Percentiles rank a stretch among this genome's conserved stretches.
Evolutionary conservation across 2,329 filamentous ascomycete genomes (phyloP).

Genomic region (Diplodia intermedia): DNA sequence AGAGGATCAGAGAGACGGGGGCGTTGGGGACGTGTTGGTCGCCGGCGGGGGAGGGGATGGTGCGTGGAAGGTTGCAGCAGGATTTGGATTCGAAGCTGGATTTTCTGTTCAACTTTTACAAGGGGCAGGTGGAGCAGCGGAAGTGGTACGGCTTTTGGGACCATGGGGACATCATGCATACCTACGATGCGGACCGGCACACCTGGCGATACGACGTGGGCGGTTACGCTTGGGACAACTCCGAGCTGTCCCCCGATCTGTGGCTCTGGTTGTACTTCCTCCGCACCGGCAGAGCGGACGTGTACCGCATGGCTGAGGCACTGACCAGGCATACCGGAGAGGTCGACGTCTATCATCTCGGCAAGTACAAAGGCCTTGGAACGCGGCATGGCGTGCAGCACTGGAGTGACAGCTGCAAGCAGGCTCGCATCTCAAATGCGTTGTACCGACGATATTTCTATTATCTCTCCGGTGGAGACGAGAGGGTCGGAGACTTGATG

Average conservation of each 20-base stretch:
- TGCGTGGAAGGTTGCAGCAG: conserved; percentile 21
- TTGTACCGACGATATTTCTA: conserved; percentile 66
- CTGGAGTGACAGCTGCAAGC: conserved; percentile 66
- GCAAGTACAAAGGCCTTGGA: conserved; percentile 65
- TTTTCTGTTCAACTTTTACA: conserved; percentile 64
- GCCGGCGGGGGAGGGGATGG: conserved; percentile 50
- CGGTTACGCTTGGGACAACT: conserved; percentile 71
- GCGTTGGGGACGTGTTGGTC: conserved; percentile 54
- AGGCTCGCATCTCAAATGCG: conserved; percentile 65
- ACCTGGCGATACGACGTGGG: conserved; percentile 69
- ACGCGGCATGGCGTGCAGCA: conserved; percentile 70
- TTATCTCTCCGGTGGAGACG: conserved; percentile 63
- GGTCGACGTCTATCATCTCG: conserved; percentile 68
- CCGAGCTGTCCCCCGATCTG: conserved; percentile 67
- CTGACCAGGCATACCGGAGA: conserved; percentile 66
- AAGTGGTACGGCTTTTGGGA: conserved; percentile 70
- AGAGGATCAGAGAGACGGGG: conserved; percentile 59
- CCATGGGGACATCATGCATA: conserved; percentile 68
- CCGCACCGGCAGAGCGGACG: conserved; percentile 63
- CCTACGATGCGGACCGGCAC: conserved; percentile 66
- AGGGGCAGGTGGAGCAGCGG: conserved; percentile 62
- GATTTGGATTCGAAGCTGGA: conserved; percentile 53
- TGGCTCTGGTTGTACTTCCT: conserved; percentile 70
- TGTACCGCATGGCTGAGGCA: conserved; percentile 66
- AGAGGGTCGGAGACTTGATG: conserved; percentile 63